Percentiles rank a stretch among this genome's conserved stretches.
These are phyloP conservation scores for Ophiostoma himal-ulmi DNA, from an alignment of 2,329 filamentous ascomycete genomes.

Conservation along the genomic window DNA sequence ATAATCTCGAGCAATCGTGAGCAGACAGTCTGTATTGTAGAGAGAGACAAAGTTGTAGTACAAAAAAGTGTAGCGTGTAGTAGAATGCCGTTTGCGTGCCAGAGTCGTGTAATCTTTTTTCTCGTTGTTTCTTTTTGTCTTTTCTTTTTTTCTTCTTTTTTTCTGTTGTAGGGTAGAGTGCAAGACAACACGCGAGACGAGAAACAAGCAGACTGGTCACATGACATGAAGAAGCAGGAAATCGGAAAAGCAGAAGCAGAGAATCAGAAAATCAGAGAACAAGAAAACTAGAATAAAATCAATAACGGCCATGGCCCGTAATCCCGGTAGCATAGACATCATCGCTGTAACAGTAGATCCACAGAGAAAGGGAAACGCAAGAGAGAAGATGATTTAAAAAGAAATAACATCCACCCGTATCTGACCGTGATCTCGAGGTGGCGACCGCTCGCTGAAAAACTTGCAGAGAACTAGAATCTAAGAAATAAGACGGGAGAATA, in stretches of 20 bases:
- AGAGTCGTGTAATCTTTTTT: neutral
- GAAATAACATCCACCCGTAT: neutral
- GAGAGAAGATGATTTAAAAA: too few relatives aligned
- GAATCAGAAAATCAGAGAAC: slow-evolving; percentile 24
- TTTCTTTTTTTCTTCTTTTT: neutral
- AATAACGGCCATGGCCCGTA: neutral
- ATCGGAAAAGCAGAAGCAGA: slow-evolving; percentile 35
- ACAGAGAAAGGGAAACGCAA: too few relatives aligned
- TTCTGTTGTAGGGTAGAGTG: neutral
- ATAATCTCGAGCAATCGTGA: neutral
- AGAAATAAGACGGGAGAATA: too few relatives aligned
- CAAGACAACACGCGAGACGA: neutral
- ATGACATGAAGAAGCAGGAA: neutral
- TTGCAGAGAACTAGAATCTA: neutral
- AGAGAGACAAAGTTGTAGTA: neutral
- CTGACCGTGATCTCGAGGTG: neutral
- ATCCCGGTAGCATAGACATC: neutral
- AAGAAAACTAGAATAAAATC: too few relatives aligned
- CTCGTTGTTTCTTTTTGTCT: neutral
- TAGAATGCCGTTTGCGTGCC: neutral
- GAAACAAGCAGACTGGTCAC: neutral
- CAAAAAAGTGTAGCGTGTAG: neutral
- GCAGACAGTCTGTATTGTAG: neutral
- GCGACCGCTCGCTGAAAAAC: neutral
- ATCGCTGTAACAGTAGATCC: slow-evolving; percentile 3